These are phyloP conservation scores for Hypericum androsaemum DNA, from an alignment of 345 rosid genomes.

Conservation along the genomic window DNA sequence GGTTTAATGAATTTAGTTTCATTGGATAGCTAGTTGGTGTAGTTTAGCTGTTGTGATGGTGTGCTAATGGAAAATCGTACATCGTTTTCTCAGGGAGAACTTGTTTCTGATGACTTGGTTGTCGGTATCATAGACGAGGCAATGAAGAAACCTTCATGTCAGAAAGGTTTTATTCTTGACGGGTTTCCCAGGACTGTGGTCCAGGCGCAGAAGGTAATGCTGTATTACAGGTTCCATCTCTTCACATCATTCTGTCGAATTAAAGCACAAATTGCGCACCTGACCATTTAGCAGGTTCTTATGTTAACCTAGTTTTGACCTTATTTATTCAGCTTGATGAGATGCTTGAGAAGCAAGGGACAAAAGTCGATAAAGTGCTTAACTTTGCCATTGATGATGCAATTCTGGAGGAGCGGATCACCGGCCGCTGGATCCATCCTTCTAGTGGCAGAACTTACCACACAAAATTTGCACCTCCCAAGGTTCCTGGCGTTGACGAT, in stretches of 20 bases:
- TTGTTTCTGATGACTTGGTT: constrained; percentile 92
- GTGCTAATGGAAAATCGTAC: constrained; percentile 10
- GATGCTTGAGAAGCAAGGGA: constrained; percentile 79
- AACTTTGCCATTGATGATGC: constrained; percentile 83
- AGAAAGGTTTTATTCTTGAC: constrained; percentile 90
- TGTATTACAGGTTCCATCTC: neutral
- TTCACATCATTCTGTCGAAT: neutral
- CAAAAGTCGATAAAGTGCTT: constrained; percentile 66
- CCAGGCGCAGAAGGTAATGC: constrained; percentile 78
- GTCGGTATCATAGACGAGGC: constrained; percentile 96
- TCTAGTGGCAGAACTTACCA: constrained; percentile 91
- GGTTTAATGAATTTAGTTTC: neutral
- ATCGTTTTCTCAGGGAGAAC: constrained; percentile 55
- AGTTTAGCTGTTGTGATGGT: neutral
- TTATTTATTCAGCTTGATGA: constrained; percentile 64
- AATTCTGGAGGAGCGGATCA: constrained; percentile 87
- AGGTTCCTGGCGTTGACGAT: constrained; percentile 74
- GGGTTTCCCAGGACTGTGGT: constrained; percentile 87
- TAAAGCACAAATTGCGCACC: too few species aligned
- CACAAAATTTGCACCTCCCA: constrained; percentile 78
- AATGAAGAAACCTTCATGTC: constrained; percentile 80
- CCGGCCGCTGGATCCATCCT: constrained; percentile 97
- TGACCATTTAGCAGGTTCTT: neutral
- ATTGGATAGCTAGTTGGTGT: neutral
- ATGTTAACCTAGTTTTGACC: neutral